phyloP scores from a whole-genome alignment of 768 basidiomycete genomes.

The Collybiopsis luxurians region DNA sequence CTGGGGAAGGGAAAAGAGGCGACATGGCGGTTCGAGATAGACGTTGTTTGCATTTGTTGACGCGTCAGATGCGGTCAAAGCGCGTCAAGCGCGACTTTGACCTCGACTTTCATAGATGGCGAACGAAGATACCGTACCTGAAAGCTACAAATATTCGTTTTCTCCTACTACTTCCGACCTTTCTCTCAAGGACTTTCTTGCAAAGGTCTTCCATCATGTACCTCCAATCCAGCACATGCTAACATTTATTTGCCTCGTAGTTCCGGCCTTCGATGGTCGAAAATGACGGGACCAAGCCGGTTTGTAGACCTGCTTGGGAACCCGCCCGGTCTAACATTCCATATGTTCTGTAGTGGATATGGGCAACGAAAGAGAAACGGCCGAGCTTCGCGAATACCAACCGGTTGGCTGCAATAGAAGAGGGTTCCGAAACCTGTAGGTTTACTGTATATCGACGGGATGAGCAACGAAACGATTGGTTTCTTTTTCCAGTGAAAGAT shows the following conservation, averaged over 20 bases:
- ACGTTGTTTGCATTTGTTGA: not conserved
- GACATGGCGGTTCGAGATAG: not conserved
- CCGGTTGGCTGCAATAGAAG: slow-evolving; percentile 24
- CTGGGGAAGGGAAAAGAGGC: not conserved
- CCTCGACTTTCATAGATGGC: not conserved
- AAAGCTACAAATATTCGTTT: slow-evolving; percentile 53
- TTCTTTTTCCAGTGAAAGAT: slow-evolving; percentile 44
- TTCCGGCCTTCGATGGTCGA: slow-evolving; percentile 78
- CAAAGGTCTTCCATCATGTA: slow-evolving; percentile 38
- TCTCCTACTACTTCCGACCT: slow-evolving; percentile 31
- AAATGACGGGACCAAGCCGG: slow-evolving; percentile 74
- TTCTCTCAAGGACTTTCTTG: slow-evolving; percentile 50
- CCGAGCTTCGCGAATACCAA: slow-evolving; percentile 19
- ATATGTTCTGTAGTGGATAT: slow-evolving; percentile 66
- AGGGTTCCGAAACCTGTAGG: slow-evolving; percentile 32
- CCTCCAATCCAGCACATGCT: not conserved
- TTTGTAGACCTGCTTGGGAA: slow-evolving; percentile 26
- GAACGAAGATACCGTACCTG: not conserved
- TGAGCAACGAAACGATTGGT: not conserved
- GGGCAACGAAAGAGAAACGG: slow-evolving; percentile 35
- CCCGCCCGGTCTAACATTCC: not conserved
- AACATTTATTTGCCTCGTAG: slow-evolving; percentile 27
- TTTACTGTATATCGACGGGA: not conserved
- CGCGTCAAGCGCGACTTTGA: not conserved
- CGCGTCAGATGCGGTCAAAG: too few species aligned